These are phyloP conservation scores for Mycena latifolia DNA, from an alignment of 768 basidiomycete genomes.

Conservation along the genomic window DNA sequence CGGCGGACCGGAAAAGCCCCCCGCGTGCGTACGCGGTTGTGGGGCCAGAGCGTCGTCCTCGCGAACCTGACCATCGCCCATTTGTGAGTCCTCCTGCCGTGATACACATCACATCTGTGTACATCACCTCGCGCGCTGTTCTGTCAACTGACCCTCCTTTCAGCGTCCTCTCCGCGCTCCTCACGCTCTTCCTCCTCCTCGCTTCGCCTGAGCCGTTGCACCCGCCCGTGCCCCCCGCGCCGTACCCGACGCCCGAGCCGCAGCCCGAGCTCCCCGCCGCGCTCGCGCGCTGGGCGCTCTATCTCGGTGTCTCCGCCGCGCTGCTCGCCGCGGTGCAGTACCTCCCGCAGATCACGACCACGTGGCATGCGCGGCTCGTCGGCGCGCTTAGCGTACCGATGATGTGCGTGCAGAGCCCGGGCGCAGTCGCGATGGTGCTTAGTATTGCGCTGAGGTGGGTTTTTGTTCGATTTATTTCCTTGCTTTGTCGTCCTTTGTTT, in stretches of 20 bases:
- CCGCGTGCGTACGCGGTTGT: constrained; percentile 44
- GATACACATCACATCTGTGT: background rate
- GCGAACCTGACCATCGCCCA: constrained; percentile 80
- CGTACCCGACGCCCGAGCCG: constrained; percentile 51
- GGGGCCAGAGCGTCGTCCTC: constrained; percentile 83
- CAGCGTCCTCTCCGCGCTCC: constrained; percentile 68
- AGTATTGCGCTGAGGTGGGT: constrained; percentile 79
- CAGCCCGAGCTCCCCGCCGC: constrained; percentile 41
- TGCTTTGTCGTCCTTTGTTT: background rate
- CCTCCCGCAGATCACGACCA: constrained; percentile 86
- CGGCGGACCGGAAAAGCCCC: constrained; percentile 8
- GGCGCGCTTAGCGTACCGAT: constrained; percentile 95
- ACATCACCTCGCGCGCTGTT: no score
- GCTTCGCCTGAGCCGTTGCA: constrained; percentile 54
- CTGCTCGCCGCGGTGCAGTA: constrained; percentile 88
- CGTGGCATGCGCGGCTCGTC: constrained; percentile 83
- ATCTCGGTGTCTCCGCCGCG: constrained; percentile 87
- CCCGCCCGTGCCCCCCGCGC: constrained; percentile 46
- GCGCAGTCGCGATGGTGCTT: constrained; percentile 87
- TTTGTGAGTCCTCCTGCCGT: constrained; percentile 63
- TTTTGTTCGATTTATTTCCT: background rate
- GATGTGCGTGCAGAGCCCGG: constrained; percentile 96
- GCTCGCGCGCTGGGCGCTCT: constrained; percentile 76
- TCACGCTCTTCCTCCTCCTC: constrained; percentile 72
- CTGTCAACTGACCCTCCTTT: constrained; percentile 11